Evolutionary conservation across 768 basidiomycete species (phyloP).

Genomic region (Hericium erinaceus): DNA sequence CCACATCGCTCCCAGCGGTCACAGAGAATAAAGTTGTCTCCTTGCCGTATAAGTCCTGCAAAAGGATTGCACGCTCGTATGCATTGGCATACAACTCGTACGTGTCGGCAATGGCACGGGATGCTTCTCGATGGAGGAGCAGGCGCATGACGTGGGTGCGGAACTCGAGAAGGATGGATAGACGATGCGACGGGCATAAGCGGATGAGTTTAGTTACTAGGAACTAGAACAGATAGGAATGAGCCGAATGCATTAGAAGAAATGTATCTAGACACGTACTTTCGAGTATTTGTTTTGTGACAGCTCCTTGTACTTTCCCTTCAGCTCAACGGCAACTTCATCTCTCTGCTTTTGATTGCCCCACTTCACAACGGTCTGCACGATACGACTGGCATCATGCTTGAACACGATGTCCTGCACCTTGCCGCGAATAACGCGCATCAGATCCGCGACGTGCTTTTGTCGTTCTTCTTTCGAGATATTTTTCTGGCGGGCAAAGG

Average conservation of each 20-base stretch:
- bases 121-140: conserved; percentile 78
- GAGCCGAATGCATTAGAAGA: background rate
- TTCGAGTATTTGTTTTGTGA: conserved; percentile 89
- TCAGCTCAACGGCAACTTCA: conserved; percentile 75
- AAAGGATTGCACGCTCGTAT: conserved; percentile 70
- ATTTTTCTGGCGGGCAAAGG: conserved; percentile 62
- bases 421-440: conserved; percentile 68
- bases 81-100: conserved; percentile 85
- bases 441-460: conserved; percentile 64
- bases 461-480: conserved; percentile 63
- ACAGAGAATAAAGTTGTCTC: conserved; percentile 65
- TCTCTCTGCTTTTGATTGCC: conserved; percentile 68
- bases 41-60: conserved; percentile 87
- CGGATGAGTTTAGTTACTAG: conserved; percentile 75
- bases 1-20: conserved; percentile 40
- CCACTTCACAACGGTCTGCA: conserved; percentile 75
- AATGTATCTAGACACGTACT: conserved; percentile 29
- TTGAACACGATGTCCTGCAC: conserved; percentile 84
- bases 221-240: conserved; percentile 37
- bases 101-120: conserved; percentile 75
- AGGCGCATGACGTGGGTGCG: conserved; percentile 66
- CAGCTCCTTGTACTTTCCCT: conserved; percentile 68
- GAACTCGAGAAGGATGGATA: conserved; percentile 72
- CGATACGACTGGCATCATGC: conserved; percentile 85
- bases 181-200: conserved; percentile 62